Evolutionary conservation across 1,284 basidiomycete species (phyloP).

Genomic region (Austroboletus niveus): DNA sequence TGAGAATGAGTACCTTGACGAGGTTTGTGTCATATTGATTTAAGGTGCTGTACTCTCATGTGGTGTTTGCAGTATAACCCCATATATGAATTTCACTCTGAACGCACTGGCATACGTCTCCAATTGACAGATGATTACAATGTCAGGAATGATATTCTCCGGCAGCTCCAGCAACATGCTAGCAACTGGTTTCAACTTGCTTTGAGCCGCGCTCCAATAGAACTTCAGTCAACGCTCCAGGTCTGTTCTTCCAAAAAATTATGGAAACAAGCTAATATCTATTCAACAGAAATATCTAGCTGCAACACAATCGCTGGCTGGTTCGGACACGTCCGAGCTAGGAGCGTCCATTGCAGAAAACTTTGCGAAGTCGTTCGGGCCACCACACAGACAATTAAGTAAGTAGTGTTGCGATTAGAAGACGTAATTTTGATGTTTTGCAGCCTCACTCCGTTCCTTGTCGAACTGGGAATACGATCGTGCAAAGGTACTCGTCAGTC

Average conservation of each 20-base stretch:
- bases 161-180: constrained; percentile 71
- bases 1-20: constrained; percentile 90
- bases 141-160: constrained; percentile 82
- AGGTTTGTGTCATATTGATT: constrained; percentile 51
- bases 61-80: constrained; percentile 74
- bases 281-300: constrained; percentile 74
- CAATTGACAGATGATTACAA: constrained; percentile 87
- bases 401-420: constrained; percentile 16
- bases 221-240: constrained; percentile 90
- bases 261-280: neutral
- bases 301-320: constrained; percentile 64
- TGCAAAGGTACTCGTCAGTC: constrained; percentile 74
- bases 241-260: constrained; percentile 37
- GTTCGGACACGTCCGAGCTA: constrained; percentile 77
- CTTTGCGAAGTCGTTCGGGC: constrained; percentile 78
- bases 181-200: constrained; percentile 85
- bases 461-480: constrained; percentile 69
- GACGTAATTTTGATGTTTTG: constrained; percentile 1
- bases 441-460: constrained; percentile 57
- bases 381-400: constrained; percentile 80
- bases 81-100: constrained; percentile 79
- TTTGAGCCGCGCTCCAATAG: constrained; percentile 85
- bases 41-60: constrained; percentile 2
- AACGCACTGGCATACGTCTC: constrained; percentile 71
- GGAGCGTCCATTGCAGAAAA: constrained; percentile 87